phyloP scores from a whole-genome alignment of 345 rosid genomes.

The Pistacia atlantica region DNA sequence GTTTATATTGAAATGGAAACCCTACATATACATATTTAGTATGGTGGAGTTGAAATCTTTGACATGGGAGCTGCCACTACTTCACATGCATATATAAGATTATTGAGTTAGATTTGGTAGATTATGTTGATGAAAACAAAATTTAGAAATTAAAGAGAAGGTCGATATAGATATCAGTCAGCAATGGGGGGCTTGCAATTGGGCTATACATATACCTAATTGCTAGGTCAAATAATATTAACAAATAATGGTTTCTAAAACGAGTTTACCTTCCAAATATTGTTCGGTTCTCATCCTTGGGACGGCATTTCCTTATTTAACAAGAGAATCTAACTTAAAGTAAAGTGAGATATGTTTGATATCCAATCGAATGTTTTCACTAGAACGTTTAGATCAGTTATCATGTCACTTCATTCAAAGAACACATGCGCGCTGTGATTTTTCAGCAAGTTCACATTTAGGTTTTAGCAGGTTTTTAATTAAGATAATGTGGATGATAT shows the following conservation, averaged over 20 bases:
- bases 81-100: no score
- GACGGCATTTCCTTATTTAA: not conserved
- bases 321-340: no score
- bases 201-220: not conserved
- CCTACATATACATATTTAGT: no score
- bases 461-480: not conserved
- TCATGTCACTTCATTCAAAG: constrained; percentile 15
- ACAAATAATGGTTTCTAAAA: not conserved
- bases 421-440: not conserved
- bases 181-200: not conserved
- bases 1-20: no score
- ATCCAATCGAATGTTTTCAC: no score
- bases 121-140: no score
- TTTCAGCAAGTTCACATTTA: not conserved
- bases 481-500: not conserved
- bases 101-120: no score
- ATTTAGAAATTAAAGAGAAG: no score
- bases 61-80: no score
- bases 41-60: no score
- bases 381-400: not conserved
- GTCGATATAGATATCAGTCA: not conserved
- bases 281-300: not conserved
- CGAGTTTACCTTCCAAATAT: not conserved
- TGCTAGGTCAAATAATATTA: not conserved
- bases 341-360: no score